These are phyloP conservation scores for Camellia lanceoleosa DNA, from an alignment of 148 eudicot species.

Conservation along the genomic window DNA sequence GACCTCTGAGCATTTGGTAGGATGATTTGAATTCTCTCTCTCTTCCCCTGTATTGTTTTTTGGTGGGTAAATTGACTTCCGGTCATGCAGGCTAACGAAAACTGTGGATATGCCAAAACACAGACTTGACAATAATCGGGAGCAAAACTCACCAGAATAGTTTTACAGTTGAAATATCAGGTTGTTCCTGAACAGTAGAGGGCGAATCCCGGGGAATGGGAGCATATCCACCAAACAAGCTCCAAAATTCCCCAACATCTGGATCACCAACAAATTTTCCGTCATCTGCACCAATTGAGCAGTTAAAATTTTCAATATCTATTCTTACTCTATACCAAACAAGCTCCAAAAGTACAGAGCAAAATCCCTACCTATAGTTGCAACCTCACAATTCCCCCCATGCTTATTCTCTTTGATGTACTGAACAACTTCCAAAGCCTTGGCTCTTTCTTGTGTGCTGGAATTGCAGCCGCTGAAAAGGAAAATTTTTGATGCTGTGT, in stretches of 20 bases:
- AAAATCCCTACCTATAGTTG: conserved; percentile 48
- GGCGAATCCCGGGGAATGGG: conserved; percentile 58
- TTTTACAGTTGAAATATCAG: conserved; percentile 16
- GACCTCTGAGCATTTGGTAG: not conserved
- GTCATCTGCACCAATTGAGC: conserved; percentile 49
- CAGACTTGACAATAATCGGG: conserved; percentile 5
- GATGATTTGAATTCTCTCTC: not conserved
- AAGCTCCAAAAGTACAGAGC: not conserved
- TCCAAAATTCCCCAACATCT: conserved; percentile 83
- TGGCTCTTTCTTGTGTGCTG: conserved; percentile 69
- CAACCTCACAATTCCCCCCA: conserved; percentile 63
- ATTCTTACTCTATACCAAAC: not conserved
- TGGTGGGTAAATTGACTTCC: not conserved
- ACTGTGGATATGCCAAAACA: conserved; percentile 3
- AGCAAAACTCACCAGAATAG: conserved; percentile 41
- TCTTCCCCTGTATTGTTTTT: not conserved
- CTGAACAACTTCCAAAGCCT: conserved; percentile 82
- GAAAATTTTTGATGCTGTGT: conserved; percentile 65
- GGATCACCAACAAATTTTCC: conserved; percentile 76
- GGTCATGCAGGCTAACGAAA: not conserved
- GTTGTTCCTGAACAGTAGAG: conserved; percentile 31
- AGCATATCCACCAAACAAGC: conserved; percentile 82
- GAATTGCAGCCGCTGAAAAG: conserved; percentile 78
- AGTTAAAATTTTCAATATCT: conserved; percentile 12
- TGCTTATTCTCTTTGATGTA: conserved; percentile 75